Conservation (phyloP, 148 eudicot genomes). For the Persicaria tinctoria region DNA sequence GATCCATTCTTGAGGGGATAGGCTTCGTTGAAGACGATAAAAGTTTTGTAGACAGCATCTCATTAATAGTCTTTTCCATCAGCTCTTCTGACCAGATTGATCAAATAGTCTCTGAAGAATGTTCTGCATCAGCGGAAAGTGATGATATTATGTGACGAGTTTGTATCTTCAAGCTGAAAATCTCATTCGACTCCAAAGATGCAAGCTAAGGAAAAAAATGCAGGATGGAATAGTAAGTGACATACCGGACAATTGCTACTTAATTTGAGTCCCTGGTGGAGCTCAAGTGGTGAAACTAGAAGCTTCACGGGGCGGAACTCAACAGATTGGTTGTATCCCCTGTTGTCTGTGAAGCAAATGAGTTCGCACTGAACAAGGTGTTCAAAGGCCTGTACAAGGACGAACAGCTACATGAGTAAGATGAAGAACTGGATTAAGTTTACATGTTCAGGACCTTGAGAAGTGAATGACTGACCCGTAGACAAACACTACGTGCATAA, state of each 20-base stretch:
- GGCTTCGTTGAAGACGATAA: too few relatives aligned
- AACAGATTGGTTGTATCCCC: slow-evolving; percentile 63
- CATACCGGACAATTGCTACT: slow-evolving; percentile 71
- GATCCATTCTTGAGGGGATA: too few relatives aligned
- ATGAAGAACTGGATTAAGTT: neutral
- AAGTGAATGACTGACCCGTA: slow-evolving; percentile 47
- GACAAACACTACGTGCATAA: slow-evolving; percentile 63
- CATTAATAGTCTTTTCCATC: neutral
- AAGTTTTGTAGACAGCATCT: neutral
- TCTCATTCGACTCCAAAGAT: neutral
- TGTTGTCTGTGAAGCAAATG: slow-evolving; percentile 52
- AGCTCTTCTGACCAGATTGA: slow-evolving; percentile 12
- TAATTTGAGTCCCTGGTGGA: slow-evolving; percentile 62
- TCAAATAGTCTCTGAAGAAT: slow-evolving; percentile 6
- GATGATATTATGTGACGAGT: slow-evolving; percentile 2
- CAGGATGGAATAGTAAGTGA: slow-evolving; percentile 6
- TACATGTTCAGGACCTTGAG: neutral
- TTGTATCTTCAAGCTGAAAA: neutral
- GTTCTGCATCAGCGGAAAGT: neutral
- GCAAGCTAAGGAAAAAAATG: neutral
- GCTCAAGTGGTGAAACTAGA: slow-evolving; percentile 54
- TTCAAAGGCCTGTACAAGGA: slow-evolving; percentile 69
- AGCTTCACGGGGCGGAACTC: slow-evolving; percentile 86
- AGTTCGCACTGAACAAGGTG: slow-evolving; percentile 70
- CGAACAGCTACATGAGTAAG: neutral